phyloP scores from a whole-genome alignment of 2,329 filamentous ascomycete genomes.

The Podosphaera xanthii region DNA sequence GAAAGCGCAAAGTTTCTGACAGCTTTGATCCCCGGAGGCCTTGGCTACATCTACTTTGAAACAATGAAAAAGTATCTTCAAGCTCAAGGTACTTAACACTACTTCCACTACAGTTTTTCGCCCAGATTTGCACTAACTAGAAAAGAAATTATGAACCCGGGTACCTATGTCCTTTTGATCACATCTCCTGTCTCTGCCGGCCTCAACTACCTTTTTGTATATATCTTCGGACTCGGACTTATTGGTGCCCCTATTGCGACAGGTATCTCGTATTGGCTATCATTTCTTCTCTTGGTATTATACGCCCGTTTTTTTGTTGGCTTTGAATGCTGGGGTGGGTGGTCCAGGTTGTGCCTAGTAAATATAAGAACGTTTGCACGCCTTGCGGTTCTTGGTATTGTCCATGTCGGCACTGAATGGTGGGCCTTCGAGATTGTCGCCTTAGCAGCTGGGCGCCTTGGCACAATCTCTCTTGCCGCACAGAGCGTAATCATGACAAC shows the following conservation, averaged over 20 bases:
- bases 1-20: constrained; percentile 53
- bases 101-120: constrained; percentile 21
- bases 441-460: constrained; percentile 56
- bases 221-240: constrained; percentile 46
- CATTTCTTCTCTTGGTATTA: constrained; percentile 50
- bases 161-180: constrained; percentile 61
- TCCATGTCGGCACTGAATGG: constrained; percentile 81
- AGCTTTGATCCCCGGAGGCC: constrained; percentile 53
- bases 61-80: constrained; percentile 71
- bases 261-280: constrained; percentile 67
- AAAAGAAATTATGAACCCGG: constrained; percentile 47
- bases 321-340: constrained; percentile 60
- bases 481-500: constrained; percentile 81
- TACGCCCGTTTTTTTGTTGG: constrained; percentile 52
- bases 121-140: constrained; percentile 13
- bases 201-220: constrained; percentile 61
- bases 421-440: constrained; percentile 89
- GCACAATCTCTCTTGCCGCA: constrained; percentile 56
- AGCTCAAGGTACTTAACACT: constrained; percentile 45
- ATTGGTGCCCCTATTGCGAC: constrained; percentile 65
- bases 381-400: constrained; percentile 50
- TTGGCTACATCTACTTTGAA: constrained; percentile 79
- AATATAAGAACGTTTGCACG: constrained; percentile 50
- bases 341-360: constrained; percentile 36
- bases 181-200: constrained; percentile 63